A percentile compares a stretch with the other conserved stretches of the same genome.
phyloP scores from a whole-genome alignment of 306 rosid genomes.

The Bauhinia variegata region DNA sequence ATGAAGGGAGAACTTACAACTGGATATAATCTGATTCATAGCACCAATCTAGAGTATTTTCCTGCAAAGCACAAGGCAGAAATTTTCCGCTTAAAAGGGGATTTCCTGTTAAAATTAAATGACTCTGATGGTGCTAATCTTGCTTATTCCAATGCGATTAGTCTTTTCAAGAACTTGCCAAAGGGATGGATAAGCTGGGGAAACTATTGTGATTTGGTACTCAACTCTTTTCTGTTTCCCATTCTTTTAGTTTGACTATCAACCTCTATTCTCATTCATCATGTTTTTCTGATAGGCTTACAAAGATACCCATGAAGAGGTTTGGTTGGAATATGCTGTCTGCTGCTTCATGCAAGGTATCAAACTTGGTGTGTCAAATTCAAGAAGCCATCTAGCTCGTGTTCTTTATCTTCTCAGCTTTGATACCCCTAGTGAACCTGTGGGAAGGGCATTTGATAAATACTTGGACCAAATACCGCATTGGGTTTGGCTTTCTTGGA shows the following conservation, averaged over 20 bases:
- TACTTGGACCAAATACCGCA: conserved; percentile 90
- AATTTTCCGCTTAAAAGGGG: conserved; percentile 87
- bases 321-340: conserved; percentile 96
- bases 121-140: conserved; percentile 82
- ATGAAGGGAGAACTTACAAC: conserved; percentile 82
- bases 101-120: conserved; percentile 77
- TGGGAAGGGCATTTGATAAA: conserved; percentile 93
- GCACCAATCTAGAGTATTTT: conserved; percentile 94
- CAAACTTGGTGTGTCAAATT: conserved; percentile 86
- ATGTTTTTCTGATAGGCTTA: conserved; percentile 65
- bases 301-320: conserved; percentile 84
- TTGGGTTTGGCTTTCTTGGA: conserved; percentile 99
- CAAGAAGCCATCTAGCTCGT: conserved; percentile 98
- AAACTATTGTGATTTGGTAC: conserved; percentile 94
- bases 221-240: conserved; percentile 26
- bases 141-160: conserved; percentile 84
- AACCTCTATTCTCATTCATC: conserved; percentile 27
- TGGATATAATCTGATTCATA: conserved; percentile 86
- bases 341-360: conserved; percentile 98
- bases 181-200: conserved; percentile 99
- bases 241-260: conserved; percentile 27
- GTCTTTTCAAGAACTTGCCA: conserved; percentile 84
- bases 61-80: conserved; percentile 94
- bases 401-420: conserved; percentile 98
- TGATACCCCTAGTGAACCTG: conserved; percentile 87